Evolutionary conservation across 2,329 filamentous ascomycete genomes (phyloP).

Genomic region (Conoideocrella luteorostrata): DNA sequence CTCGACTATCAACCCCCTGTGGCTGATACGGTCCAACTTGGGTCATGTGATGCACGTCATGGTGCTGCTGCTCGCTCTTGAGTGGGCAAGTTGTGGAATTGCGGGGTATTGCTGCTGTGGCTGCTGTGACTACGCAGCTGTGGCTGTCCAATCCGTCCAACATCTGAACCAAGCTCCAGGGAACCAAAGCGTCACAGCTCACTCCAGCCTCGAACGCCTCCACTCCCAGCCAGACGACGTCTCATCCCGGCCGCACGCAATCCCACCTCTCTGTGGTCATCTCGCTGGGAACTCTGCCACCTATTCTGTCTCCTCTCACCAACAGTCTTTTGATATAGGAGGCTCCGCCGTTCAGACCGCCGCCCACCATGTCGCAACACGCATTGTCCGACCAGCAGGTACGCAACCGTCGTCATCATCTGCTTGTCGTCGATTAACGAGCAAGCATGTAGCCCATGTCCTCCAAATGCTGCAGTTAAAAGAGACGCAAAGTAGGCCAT

Average conservation of each 20-base stretch:
- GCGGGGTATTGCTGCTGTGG: neutral
- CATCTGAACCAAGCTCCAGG: neutral
- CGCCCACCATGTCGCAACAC: conserved; percentile 81
- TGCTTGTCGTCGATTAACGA: conserved; percentile 14
- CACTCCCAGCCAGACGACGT: conserved; percentile 12
- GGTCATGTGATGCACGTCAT: conserved; percentile 6
- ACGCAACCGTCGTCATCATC: conserved; percentile 24
- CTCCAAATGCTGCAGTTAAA: no score
- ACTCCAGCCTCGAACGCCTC: conserved; percentile 9
- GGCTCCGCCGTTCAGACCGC: conserved; percentile 10
- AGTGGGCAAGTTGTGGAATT: neutral
- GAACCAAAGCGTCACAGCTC: conserved; percentile 24
- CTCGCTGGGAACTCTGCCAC: neutral
- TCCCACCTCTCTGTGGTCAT: neutral
- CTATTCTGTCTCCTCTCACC: conserved; percentile 8
- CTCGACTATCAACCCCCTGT: no score
- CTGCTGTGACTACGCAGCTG: conserved; percentile 1
- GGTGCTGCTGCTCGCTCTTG: neutral
- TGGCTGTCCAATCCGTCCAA: neutral
- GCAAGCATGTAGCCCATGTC: conserved; percentile 12
- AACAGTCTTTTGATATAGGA: conserved; percentile 16
- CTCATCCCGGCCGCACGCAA: neutral
- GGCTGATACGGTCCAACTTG: no score
- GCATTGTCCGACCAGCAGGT: conserved; percentile 97
- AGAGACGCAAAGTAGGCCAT: no score